These are phyloP conservation scores for Thalassiosira mediterranea DNA, from an alignment of 352 stramenopile genomes.

Conservation along the genomic window DNA sequence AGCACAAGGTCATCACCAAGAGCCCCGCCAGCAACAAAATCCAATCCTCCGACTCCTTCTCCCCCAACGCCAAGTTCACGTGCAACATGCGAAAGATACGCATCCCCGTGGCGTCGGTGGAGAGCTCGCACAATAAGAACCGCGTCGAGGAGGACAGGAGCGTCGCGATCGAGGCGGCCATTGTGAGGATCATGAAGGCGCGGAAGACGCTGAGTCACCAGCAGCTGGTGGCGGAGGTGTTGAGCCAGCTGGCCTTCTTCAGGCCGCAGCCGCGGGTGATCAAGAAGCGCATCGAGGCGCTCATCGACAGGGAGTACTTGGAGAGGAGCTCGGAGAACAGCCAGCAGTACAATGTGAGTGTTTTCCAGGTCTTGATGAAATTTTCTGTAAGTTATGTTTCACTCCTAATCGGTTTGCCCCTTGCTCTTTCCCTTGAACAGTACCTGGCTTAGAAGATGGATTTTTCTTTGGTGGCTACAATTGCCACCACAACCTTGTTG, in stretches of 20 bases:
- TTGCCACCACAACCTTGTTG: no score
- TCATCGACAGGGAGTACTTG: constrained; percentile 98
- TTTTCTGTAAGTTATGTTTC: no score
- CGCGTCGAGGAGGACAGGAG: constrained; percentile 93
- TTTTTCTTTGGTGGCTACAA: no score
- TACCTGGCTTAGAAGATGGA: no score
- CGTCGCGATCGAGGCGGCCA: constrained; percentile 98
- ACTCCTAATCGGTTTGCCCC: no score
- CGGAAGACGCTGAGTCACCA: constrained; percentile 96
- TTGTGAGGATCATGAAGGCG: constrained; percentile 99
- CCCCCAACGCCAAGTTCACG: constrained; percentile 92
- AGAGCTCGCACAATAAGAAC: constrained; percentile 98
- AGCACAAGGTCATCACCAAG: constrained; percentile 98
- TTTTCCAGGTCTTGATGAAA: no score
- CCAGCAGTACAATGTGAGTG: constrained; percentile 96
- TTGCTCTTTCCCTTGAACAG: no score
- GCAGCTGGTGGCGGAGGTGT: constrained; percentile 97
- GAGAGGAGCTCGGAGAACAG: constrained; percentile 94
- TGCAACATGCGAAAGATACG: constrained; percentile 96
- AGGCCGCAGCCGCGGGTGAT: constrained; percentile 97
- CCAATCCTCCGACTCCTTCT: constrained; percentile 92
- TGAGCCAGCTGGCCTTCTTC: constrained; percentile 98
- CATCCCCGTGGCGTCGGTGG: constrained; percentile 98
- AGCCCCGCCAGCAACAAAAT: constrained; percentile 93
- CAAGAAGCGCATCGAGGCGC: constrained; percentile 96